Evolutionary conservation across 1,139 yeast genomes (phyloP).

Genomic region (Geotrichum restrictum): DNA sequence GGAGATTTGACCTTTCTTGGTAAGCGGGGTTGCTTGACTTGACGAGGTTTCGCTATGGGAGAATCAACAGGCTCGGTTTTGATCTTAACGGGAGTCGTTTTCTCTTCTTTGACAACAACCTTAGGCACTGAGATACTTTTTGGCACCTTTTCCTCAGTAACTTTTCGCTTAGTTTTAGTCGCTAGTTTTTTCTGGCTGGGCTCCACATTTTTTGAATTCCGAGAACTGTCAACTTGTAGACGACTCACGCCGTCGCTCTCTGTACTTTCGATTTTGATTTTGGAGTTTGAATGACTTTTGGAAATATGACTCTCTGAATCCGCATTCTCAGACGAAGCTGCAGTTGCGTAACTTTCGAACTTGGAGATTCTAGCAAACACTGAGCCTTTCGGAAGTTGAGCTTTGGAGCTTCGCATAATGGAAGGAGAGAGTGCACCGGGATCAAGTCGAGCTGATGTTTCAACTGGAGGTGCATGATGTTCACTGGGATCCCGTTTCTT

Average conservation of each 20-base stretch:
- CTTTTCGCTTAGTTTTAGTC: too few relatives aligned
- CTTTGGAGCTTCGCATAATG: slow-evolving; percentile 4
- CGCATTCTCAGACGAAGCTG: slow-evolving; percentile 1
- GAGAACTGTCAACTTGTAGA: not conserved
- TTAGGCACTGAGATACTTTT: not conserved
- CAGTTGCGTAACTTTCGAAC: slow-evolving; percentile 8
- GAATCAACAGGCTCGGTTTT: slow-evolving; percentile 7
- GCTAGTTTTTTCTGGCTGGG: too few relatives aligned
- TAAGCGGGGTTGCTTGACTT: not conserved
- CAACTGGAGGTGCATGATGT: not conserved
- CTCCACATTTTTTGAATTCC: too few relatives aligned
- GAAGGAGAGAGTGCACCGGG: slow-evolving; percentile 4
- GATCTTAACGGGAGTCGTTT: slow-evolving; percentile 1
- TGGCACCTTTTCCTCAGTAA: not conserved
- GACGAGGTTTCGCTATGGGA: not conserved
- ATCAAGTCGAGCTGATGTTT: not conserved
- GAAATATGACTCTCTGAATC: not conserved
- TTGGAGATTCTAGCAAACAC: slow-evolving; percentile 15
- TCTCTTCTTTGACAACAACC: not conserved
- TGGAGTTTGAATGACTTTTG: not conserved
- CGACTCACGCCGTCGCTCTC: not conserved
- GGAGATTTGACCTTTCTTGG: not conserved
- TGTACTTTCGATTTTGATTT: not conserved
- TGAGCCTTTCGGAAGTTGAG: slow-evolving; percentile 12
- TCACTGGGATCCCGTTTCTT: not conserved